These are phyloP conservation scores for Sporothrix protearum DNA, from an alignment of 2,329 filamentous ascomycete genomes.

Conservation along the genomic window DNA sequence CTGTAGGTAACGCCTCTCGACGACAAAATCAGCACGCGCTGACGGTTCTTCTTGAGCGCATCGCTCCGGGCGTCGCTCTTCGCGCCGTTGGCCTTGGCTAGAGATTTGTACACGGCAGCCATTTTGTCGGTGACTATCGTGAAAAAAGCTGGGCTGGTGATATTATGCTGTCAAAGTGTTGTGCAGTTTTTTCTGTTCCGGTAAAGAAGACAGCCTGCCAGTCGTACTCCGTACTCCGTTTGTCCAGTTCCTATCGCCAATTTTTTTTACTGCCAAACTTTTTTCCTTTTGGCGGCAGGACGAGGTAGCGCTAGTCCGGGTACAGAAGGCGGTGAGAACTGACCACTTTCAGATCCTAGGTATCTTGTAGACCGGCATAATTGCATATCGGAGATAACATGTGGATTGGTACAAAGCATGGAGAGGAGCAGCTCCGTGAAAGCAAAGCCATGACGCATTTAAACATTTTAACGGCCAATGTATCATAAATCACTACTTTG, in stretches of 20 bases:
- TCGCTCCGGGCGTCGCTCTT: constrained; percentile 43
- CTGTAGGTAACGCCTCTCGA: constrained; percentile 89
- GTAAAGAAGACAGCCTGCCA: neutral
- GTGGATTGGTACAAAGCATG: neutral
- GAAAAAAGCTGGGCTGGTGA: neutral
- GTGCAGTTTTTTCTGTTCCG: neutral
- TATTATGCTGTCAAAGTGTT: neutral
- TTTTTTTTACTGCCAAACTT: constrained; percentile 19
- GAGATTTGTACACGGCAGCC: constrained; percentile 72
- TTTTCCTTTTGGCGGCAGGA: constrained; percentile 22
- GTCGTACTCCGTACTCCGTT: neutral
- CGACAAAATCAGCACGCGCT: constrained; percentile 82
- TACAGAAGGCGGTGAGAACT: constrained; percentile 17
- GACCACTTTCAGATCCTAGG: neutral
- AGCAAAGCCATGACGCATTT: neutral
- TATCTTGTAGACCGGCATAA: neutral
- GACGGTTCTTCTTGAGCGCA: constrained; percentile 57
- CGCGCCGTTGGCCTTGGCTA: constrained; percentile 57
- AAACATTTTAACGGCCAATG: neutral
- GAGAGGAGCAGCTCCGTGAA: neutral
- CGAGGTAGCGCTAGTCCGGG: neutral
- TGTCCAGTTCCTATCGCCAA: constrained; percentile 11
- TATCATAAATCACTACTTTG: constrained; percentile 3
- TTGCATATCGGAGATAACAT: neutral
- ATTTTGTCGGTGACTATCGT: constrained; percentile 41